These are phyloP conservation scores for Aspergillus pseudoglaucus DNA, from an alignment of 2,329 filamentous ascomycete genomes.

Conservation along the genomic window DNA sequence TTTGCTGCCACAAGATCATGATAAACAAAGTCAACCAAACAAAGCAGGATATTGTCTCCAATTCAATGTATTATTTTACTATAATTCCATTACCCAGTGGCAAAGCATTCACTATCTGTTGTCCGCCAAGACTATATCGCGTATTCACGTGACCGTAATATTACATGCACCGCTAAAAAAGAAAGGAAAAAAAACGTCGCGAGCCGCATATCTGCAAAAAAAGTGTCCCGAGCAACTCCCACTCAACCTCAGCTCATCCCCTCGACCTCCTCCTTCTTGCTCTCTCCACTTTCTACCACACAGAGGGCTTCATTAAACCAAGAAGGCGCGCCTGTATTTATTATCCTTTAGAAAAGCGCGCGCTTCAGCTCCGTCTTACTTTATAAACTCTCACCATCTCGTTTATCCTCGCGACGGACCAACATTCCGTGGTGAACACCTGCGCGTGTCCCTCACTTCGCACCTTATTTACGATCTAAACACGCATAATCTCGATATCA, in stretches of 20 bases:
- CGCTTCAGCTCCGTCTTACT: neutral
- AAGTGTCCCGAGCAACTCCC: neutral
- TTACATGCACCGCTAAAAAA: neutral
- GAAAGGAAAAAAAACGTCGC: constrained; percentile 1
- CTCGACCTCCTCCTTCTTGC: neutral
- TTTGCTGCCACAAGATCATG: too few species aligned
- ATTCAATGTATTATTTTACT: too few species aligned
- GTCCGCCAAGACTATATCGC: neutral
- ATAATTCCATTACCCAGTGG: neutral
- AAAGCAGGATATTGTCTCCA: too few species aligned
- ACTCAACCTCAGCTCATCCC: neutral
- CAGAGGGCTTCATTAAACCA: neutral
- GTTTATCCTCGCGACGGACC: neutral
- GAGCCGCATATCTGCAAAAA: constrained; percentile 1
- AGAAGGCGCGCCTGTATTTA: neutral
- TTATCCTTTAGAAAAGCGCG: neutral
- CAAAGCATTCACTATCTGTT: neutral
- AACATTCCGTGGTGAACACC: neutral
- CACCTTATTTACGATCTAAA: neutral
- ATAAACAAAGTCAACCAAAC: too few species aligned
- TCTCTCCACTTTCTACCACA: neutral
- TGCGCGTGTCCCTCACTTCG: neutral
- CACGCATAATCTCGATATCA: neutral
- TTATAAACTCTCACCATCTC: neutral
- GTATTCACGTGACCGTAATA: neutral